Evolutionary conservation across 106 monocot species (phyloP).

Genomic region (Dioscorea zingiberensis): DNA sequence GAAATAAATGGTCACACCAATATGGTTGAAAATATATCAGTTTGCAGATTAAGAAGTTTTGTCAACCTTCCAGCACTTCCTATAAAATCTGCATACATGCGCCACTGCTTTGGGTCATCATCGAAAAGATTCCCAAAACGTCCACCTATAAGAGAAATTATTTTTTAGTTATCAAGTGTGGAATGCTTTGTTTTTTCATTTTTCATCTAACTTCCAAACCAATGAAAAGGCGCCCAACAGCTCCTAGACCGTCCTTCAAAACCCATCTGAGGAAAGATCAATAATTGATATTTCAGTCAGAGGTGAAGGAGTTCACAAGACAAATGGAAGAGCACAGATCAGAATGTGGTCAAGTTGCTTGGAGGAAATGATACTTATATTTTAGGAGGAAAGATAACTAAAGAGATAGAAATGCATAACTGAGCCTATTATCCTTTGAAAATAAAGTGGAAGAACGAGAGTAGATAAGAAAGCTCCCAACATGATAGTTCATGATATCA

Average conservation of each 20-base stretch:
- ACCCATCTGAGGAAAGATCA: constrained; percentile 68
- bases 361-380: too few species aligned
- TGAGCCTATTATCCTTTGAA: too few species aligned
- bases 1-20: constrained; percentile 1
- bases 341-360: too few species aligned
- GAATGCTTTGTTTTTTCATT: constrained; percentile 3
- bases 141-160: constrained; percentile 50
- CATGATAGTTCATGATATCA: too few species aligned
- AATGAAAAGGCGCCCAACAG: constrained; percentile 85
- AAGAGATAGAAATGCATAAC: too few species aligned
- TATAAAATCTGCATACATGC: constrained; percentile 97
- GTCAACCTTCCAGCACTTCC: constrained; percentile 94
- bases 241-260: constrained; percentile 97
- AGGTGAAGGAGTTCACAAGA: background rate
- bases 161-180: constrained; percentile 1
- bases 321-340: background rate
- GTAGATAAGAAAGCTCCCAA: too few species aligned
- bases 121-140: constrained; percentile 89
- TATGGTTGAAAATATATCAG: background rate
- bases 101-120: constrained; percentile 95
- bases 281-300: constrained; percentile 1
- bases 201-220: constrained; percentile 33
- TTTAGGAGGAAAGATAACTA: too few species aligned
- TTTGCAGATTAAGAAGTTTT: background rate
- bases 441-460: too few species aligned